Evolutionary conservation across 106 monocot genomes (phyloP).

Genomic region (Acorus gramineus): DNA sequence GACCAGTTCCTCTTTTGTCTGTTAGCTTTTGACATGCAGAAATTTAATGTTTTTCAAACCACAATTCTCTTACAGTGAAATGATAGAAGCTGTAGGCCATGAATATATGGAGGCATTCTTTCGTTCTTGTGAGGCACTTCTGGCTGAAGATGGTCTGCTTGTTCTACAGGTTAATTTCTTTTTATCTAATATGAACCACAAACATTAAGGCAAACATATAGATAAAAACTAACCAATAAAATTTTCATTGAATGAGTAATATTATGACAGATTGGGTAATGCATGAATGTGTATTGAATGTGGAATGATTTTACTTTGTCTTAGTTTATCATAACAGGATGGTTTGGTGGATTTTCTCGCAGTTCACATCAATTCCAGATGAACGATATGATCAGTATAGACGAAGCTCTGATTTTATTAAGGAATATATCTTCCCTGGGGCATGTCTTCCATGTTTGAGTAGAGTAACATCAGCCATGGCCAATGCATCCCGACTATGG

Average conservation of each 20-base stretch:
- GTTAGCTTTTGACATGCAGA: background rate
- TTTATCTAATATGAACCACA: background rate
- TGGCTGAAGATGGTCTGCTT: constrained; percentile 73
- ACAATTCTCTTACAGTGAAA: constrained; percentile 49
- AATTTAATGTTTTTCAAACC: background rate
- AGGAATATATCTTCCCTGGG: constrained; percentile 96
- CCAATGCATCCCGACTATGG: constrained; percentile 70
- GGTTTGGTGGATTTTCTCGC: background rate
- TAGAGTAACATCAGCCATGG: constrained; percentile 80
- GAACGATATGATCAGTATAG: constrained; percentile 86
- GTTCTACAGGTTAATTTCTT: constrained; percentile 63
- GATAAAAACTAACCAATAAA: too few relatives aligned
- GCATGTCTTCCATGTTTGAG: constrained; percentile 80
- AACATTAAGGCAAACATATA: too few relatives aligned
- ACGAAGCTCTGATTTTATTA: constrained; percentile 91
- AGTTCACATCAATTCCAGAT: constrained; percentile 94
- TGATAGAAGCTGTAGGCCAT: constrained; percentile 93
- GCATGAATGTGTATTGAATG: too few relatives aligned
- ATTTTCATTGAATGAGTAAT: background rate
- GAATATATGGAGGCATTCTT: constrained; percentile 96
- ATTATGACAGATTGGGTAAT: too few relatives aligned
- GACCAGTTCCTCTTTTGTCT: too few relatives aligned
- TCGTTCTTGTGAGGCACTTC: constrained; percentile 62
- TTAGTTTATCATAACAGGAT: too few relatives aligned
- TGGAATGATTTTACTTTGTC: too few relatives aligned